Evolutionary conservation across 2,329 filamentous ascomycete genomes (phyloP), one percentile per base, ranked within the genome.

Genomic region (Teratosphaeria viscida): DNA sequence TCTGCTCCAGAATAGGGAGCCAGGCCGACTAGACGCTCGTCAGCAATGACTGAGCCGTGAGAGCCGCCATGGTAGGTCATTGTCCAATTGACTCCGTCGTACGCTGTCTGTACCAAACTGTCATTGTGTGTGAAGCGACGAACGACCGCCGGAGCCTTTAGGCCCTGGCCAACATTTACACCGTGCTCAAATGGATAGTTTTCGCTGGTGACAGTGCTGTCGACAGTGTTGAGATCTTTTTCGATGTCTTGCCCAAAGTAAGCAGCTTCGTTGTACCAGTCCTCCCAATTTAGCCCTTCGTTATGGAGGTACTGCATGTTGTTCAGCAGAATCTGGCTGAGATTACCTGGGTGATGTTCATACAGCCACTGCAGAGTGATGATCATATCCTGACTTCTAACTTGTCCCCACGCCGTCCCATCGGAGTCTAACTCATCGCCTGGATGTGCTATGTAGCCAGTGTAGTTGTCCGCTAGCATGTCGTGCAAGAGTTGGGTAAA

Each of bases 391-490:
- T 74, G 71, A 32, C 70, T 70, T 35, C 77, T 66, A 12, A 74
- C 72, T 34, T 70, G 66, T 34, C 72, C 72, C 75, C 76, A 78
- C 39, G 70, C 67, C 19, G 56, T 43, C 37, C 66, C 64, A 19
- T 57, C 61, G 37, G 71, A 68, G 58, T 77, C 74, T 29, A 80
- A 76, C 12, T 73, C 66, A 59, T 79, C 60, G 2, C 74, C 74
- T 1, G 71, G 65, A 34, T 78, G 77, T 56, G 73, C 73, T 16
- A 80, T 69, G 57, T 81, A 77, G 0, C 82, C 82, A 1, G 76
- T 76, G 53, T 77, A 78, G 63, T 82, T 77, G 59, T 83, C 68
- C 58, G 74, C 71, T 19, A 85, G 74, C 82, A 85, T 85, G 35
- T 68, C 69, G 62, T 84, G 75, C 65, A 79, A 78, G 3, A 85